phyloP scores from a whole-genome alignment of 2,329 filamentous ascomycete species.

The Ceratocystiopsis brevicomis region DNA sequence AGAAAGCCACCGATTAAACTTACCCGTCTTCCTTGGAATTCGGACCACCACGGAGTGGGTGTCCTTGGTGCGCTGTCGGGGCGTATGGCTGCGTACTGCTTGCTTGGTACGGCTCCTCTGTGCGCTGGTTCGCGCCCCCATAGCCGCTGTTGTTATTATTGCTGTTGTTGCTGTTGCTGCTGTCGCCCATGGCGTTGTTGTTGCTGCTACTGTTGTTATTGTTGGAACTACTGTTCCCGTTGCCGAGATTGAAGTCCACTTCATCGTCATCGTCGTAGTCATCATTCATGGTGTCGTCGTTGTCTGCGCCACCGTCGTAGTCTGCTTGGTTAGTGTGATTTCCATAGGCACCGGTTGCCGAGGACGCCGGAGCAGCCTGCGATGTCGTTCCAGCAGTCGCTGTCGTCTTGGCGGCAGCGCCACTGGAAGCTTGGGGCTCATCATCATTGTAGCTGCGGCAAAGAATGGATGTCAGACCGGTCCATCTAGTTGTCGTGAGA shows the following conservation, averaged over 20 bases:
- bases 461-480: background rate
- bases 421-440: conserved; percentile 21
- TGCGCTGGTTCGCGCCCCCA: conserved; percentile 6
- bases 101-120: conserved; percentile 16
- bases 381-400: background rate
- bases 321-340: conserved; percentile 7
- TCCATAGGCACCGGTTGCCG: conserved; percentile 11
- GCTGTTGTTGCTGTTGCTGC: conserved; percentile 5
- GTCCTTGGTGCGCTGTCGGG: background rate
- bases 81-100: conserved; percentile 2
- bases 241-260: conserved; percentile 33
- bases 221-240: conserved; percentile 16
- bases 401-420: conserved; percentile 5
- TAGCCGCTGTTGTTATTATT: conserved; percentile 7
- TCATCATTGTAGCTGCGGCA: conserved; percentile 43
- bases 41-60: conserved; percentile 25
- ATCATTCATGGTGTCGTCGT: conserved; percentile 18
- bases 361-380: conserved; percentile 7
- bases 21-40: conserved; percentile 86
- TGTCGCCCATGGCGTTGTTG: conserved; percentile 17
- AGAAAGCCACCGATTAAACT: conserved; percentile 21
- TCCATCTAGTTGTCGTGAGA: background rate
- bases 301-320: conserved; percentile 5
- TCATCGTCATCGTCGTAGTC: conserved; percentile 33
- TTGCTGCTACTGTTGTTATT: conserved; percentile 8